Evolutionary conservation across 257 asterid species (phyloP).

Genomic region (Linaria vulgaris): DNA sequence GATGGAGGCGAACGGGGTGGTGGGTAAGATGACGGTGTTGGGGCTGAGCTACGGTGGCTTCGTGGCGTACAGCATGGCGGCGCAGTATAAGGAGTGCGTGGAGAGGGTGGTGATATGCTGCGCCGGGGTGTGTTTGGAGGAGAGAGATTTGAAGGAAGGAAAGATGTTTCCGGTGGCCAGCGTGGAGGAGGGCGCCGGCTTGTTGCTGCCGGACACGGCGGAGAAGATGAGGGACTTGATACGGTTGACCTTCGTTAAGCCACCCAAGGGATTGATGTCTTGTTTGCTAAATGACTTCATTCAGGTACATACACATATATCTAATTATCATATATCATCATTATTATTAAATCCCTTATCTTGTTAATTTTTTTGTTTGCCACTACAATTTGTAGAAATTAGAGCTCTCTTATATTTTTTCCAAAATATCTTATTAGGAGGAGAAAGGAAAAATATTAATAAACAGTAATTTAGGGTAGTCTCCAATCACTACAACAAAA

Average conservation of each 20-base stretch:
- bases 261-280: constrained; percentile 50
- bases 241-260: constrained; percentile 44
- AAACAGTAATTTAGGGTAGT: no score
- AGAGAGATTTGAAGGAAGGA: constrained; percentile 54
- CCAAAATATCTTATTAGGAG: no score
- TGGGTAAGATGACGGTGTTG: constrained; percentile 38
- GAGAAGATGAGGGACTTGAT: constrained; percentile 57
- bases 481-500: no score
- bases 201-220: constrained; percentile 68
- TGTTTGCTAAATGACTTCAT: constrained; percentile 61
- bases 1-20: constrained; percentile 51
- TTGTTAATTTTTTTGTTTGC: no score
- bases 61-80: constrained; percentile 70
- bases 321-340: no score
- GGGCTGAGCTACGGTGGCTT: constrained; percentile 82
- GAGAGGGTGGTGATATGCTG: constrained; percentile 64
- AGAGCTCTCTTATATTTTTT: no score
- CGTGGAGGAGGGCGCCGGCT: constrained; percentile 55
- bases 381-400: no score
- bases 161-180: constrained; percentile 53
- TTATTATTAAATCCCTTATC: no score
- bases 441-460: no score
- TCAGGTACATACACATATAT: no score
- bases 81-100: constrained; percentile 48
- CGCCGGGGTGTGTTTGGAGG: constrained; percentile 73